Evolutionary conservation across 768 basidiomycete genomes (phyloP).

Genomic region (Hericium coralloides): DNA sequence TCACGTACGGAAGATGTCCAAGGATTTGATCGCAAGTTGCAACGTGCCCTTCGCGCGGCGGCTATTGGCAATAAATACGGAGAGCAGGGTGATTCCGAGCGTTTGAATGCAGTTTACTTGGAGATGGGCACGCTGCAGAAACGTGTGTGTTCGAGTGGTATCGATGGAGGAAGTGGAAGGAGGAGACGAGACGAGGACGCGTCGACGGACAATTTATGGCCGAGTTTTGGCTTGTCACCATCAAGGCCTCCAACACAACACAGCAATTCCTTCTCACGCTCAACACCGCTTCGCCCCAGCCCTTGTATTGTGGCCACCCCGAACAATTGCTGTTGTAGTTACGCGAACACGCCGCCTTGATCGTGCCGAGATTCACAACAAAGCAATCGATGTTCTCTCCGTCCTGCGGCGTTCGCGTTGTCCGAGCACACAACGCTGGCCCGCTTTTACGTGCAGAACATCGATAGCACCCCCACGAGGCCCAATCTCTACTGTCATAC

Average conservation of each 20-base stretch:
- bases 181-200: neutral
- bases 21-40: conserved; percentile 78
- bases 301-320: no score
- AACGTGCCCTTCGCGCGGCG: conserved; percentile 64
- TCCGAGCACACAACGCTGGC: no score
- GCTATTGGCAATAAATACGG: conserved; percentile 34
- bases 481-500: no score
- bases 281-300: neutral
- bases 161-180: neutral
- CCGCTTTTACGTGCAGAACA: no score
- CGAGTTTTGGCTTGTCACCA: no score
- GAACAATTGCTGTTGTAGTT: no score
- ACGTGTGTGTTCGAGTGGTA: neutral
- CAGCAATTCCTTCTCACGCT: neutral
- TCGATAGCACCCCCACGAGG: no score
- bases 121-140: neutral
- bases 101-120: neutral
- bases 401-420: no score
- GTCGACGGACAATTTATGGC: neutral
- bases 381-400: no score
- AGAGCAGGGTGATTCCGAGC: conserved; percentile 1
- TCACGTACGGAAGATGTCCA: conserved; percentile 33
- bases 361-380: no score
- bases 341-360: no score
- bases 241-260: no score